These are phyloP conservation scores for Peniophora sp. DNA, from an alignment of 1,284 basidiomycete genomes.

Conservation along the genomic window DNA sequence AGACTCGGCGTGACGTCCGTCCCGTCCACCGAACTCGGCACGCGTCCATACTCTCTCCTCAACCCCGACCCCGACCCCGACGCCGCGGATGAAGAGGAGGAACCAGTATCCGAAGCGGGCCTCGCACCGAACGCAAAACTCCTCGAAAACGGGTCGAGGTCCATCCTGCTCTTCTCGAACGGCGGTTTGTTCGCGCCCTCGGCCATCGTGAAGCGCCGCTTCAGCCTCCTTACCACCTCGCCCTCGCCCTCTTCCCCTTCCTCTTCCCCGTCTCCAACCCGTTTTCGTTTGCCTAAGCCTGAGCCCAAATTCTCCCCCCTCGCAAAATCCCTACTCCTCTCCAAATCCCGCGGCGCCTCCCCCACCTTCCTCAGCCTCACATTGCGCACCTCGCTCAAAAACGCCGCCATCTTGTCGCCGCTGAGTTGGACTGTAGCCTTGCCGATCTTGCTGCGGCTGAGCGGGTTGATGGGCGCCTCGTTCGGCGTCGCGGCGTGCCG, in stretches of 20 bases:
- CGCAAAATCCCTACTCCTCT: constrained; percentile 5
- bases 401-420: constrained; percentile 73
- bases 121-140: constrained; percentile 5
- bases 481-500: constrained; percentile 48
- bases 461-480: constrained; percentile 55
- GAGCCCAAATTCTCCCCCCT: background rate
- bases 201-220: constrained; percentile 6
- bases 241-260: background rate
- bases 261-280: constrained; percentile 3
- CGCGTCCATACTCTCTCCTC: too few relatives aligned
- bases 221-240: constrained; percentile 2
- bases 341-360: constrained; percentile 10
- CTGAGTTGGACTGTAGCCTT: constrained; percentile 62
- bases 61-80: too few relatives aligned
- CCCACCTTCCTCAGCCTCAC: constrained; percentile 52
- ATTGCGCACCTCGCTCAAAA: constrained; percentile 70
- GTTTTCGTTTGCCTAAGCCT: constrained; percentile 9
- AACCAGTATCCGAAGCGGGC: constrained; percentile 10
- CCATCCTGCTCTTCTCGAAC: background rate
- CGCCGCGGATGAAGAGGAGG: background rate
- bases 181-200: constrained; percentile 3
- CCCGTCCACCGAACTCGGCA: constrained; percentile 6
- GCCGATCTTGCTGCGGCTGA: constrained; percentile 34
- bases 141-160: constrained; percentile 7
- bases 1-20: constrained; percentile 15